Conservation (phyloP, 139 green algal genomes). For the Chlamydomonas eustigma region DNA sequence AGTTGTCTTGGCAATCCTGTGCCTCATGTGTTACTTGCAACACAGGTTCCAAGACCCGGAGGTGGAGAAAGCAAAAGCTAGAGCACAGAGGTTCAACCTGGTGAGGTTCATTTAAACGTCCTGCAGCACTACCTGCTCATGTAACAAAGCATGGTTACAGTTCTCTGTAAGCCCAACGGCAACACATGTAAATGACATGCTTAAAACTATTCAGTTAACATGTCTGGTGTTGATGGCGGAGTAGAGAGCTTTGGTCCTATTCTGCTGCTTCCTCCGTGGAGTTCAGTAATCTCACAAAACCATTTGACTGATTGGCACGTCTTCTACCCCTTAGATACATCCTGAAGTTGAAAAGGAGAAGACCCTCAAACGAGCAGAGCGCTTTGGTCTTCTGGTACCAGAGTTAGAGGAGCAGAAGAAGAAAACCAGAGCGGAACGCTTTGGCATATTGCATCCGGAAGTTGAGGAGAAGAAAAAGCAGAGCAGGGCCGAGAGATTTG, state of each 20-base stretch:
- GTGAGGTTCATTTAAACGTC: constrained; percentile 5
- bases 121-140: neutral
- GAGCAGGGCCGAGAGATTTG: constrained; percentile 20
- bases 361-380: constrained; percentile 28
- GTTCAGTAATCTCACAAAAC: neutral
- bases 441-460: constrained; percentile 22
- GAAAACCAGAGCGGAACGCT: constrained; percentile 25
- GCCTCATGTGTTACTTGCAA: neutral
- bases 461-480: constrained; percentile 23
- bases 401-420: constrained; percentile 29
- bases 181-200: neutral
- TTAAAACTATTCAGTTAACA: neutral
- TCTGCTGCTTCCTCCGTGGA: neutral
- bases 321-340: neutral
- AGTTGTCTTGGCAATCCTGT: neutral
- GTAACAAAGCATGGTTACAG: neutral
- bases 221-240: neutral
- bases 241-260: neutral
- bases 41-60: constrained; percentile 32
- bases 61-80: constrained; percentile 24
- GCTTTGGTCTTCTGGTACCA: constrained; percentile 22
- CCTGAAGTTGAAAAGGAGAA: constrained; percentile 40
- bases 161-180: neutral
- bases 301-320: neutral
- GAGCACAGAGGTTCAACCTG: constrained; percentile 25